Percentiles rank a stretch among this genome's conserved stretches.
Conservation (phyloP, 306 rosid species). For the Rubus parviflorus region DNA sequence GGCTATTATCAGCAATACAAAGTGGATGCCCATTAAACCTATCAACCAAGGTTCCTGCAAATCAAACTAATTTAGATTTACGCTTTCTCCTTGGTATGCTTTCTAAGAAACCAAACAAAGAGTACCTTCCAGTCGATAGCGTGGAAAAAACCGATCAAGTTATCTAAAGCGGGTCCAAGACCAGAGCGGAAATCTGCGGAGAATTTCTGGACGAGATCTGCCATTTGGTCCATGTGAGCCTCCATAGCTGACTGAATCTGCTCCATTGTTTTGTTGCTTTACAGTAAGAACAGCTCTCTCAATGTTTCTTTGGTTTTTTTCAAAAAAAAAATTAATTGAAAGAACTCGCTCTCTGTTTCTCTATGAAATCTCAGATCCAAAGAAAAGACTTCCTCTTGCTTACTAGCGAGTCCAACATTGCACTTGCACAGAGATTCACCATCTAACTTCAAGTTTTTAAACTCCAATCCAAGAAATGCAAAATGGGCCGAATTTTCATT, state of each 20-base stretch:
- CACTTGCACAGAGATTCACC: background rate
- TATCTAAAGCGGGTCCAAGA: conserved; percentile 70
- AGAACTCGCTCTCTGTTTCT: no score
- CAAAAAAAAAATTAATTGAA: no score
- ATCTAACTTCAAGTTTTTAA: no score
- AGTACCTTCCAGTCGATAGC: conserved; percentile 90
- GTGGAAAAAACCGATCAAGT: conserved; percentile 82
- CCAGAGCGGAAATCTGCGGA: conserved; percentile 73
- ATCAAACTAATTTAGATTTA: no score
- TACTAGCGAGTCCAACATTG: background rate
- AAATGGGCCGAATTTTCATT: no score
- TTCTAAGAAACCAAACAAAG: conserved; percentile 3
- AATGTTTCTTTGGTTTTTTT: no score
- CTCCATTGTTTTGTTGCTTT: conserved; percentile 44
- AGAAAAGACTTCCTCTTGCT: background rate
- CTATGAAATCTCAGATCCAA: background rate
- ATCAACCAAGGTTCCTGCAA: conserved; percentile 88
- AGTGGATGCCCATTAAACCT: conserved; percentile 57
- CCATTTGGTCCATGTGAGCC: conserved; percentile 73
- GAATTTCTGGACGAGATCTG: conserved; percentile 71
- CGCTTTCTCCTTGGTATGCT: background rate
- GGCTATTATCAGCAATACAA: conserved; percentile 44
- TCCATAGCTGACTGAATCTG: conserved; percentile 66
- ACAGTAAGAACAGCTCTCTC: background rate
- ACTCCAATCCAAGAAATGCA: no score